Evolutionary conservation across 2,329 filamentous ascomycete genomes (phyloP).

Genomic region (Arthrobotrys sinensis): DNA sequence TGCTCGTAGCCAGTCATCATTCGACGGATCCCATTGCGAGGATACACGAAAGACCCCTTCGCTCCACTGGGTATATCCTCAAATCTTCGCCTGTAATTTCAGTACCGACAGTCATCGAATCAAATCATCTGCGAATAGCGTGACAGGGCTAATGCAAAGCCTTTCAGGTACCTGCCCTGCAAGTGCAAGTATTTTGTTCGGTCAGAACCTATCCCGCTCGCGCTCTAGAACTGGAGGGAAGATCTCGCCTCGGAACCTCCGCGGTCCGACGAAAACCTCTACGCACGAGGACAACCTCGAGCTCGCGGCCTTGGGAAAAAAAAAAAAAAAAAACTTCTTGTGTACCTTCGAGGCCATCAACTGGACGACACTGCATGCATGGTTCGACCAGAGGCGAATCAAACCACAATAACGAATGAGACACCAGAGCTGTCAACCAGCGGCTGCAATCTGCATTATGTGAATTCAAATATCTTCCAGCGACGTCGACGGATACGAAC

Average conservation of each 20-base stretch:
- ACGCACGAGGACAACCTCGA: conserved; percentile 57
- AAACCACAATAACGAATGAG: conserved; percentile 31
- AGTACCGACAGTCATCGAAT: conserved; percentile 37
- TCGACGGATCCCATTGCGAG: conserved; percentile 11
- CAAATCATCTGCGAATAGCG: conserved; percentile 61
- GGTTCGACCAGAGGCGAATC: conserved; percentile 49
- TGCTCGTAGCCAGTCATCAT: conserved; percentile 29
- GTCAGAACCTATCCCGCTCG: conserved; percentile 9
- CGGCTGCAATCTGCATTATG: conserved; percentile 37
- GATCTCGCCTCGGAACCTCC: conserved; percentile 59
- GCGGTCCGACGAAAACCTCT: conserved; percentile 54
- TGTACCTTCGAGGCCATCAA: conserved; percentile 2
- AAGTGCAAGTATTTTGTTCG: conserved; percentile 20
- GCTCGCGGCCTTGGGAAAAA: conserved; percentile 15
- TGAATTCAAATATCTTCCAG: not conserved
- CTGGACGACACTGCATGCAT: conserved; percentile 33
- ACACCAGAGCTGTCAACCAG: conserved; percentile 18
- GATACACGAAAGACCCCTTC: not conserved
- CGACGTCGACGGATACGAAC: conserved; percentile 14
- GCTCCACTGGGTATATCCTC: conserved; percentile 24
- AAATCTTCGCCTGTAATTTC: conserved; percentile 38
- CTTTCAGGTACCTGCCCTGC: conserved; percentile 44
- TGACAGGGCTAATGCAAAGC: conserved; percentile 38
- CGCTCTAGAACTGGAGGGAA: conserved; percentile 24
- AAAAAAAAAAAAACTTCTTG: conserved; percentile 33